Conservation (phyloP, 2,329 filamentous ascomycete species). For the Escovopsis sp. region DNA sequence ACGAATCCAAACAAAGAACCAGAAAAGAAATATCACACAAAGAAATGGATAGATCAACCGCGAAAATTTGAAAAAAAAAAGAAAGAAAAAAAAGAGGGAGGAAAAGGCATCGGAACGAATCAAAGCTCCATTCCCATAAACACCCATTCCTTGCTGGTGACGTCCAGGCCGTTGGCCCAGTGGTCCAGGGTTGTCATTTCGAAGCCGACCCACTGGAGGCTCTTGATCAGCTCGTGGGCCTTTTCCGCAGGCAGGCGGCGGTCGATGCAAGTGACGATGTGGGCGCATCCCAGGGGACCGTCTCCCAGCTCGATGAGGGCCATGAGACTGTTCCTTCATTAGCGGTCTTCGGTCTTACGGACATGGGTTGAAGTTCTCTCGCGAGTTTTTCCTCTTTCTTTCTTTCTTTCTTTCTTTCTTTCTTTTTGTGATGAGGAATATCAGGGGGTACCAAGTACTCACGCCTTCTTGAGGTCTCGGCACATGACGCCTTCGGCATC, state of each 20-base stretch:
- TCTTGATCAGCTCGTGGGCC: constrained; percentile 56
- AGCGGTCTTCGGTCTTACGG: neutral
- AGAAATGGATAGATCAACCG: neutral
- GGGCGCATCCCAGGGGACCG: constrained; percentile 57
- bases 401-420: too few species aligned
- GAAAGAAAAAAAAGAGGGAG: constrained; percentile 9
- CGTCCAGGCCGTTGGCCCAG: constrained; percentile 51
- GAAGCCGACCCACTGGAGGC: constrained; percentile 88
- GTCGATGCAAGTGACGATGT: constrained; percentile 71
- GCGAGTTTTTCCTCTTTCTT: neutral
- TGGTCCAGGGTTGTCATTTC: constrained; percentile 65
- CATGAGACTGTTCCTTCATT: constrained; percentile 47
- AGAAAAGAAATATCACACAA: neutral
- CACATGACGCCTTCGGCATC: constrained; percentile 52
- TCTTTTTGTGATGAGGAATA: too few species aligned
- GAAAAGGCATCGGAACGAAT: constrained; percentile 7
- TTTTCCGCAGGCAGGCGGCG: constrained; percentile 49
- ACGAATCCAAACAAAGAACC: too few species aligned
- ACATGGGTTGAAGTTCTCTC: too few species aligned
- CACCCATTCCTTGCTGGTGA: constrained; percentile 66
- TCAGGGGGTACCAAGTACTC: constrained; percentile 23
- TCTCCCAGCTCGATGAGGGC: constrained; percentile 80
- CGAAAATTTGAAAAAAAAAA: constrained; percentile 7
- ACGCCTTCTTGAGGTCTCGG: constrained; percentile 78
- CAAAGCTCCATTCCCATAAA: constrained; percentile 80